A percentile compares a stretch with the other conserved stretches of the same genome.
Evolutionary conservation across 2,329 filamentous ascomycete genomes (phyloP).

Genomic region (Penicillium oxalicum): DNA sequence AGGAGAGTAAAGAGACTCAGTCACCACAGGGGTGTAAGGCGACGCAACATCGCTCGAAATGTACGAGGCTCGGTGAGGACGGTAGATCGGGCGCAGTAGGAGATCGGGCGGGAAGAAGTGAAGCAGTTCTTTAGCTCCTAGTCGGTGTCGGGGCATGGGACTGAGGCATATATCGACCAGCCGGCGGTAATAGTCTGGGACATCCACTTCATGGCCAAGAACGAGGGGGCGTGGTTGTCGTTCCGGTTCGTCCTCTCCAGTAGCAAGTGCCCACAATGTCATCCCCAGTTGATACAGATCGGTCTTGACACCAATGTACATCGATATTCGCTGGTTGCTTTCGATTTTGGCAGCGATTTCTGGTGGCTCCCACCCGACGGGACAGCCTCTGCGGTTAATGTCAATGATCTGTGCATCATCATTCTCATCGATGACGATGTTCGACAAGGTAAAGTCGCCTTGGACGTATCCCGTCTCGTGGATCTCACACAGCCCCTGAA

Average conservation of each 20-base stretch:
- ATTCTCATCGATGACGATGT: constrained; percentile 83
- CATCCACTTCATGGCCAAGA: constrained; percentile 47
- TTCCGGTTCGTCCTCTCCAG: constrained; percentile 85
- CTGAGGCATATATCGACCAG: constrained; percentile 73
- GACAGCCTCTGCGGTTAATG: constrained; percentile 94
- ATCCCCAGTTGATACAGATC: constrained; percentile 95
- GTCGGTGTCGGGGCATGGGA: constrained; percentile 63
- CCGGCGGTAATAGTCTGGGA: constrained; percentile 73
- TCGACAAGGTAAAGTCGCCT: constrained; percentile 93
- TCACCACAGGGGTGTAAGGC: no score
- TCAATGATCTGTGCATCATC: constrained; percentile 95
- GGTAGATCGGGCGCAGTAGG: constrained; percentile 7
- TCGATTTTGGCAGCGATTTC: constrained; percentile 81
- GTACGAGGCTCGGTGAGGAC: no score
- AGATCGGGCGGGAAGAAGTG: constrained; percentile 55
- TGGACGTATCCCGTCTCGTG: constrained; percentile 96
- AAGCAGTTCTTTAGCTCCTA: constrained; percentile 68
- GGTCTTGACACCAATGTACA: constrained; percentile 98
- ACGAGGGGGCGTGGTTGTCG: constrained; percentile 63
- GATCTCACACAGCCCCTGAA: constrained; percentile 82
- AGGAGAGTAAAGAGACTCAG: no score
- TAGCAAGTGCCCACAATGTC: constrained; percentile 89
- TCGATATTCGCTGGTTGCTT: constrained; percentile 81
- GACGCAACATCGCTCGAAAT: no score
- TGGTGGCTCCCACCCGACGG: constrained; percentile 94